Base-by-base conservation (phyloP, 1,139 yeast genomes). In the Scheffersomyces lignicola region DNA sequence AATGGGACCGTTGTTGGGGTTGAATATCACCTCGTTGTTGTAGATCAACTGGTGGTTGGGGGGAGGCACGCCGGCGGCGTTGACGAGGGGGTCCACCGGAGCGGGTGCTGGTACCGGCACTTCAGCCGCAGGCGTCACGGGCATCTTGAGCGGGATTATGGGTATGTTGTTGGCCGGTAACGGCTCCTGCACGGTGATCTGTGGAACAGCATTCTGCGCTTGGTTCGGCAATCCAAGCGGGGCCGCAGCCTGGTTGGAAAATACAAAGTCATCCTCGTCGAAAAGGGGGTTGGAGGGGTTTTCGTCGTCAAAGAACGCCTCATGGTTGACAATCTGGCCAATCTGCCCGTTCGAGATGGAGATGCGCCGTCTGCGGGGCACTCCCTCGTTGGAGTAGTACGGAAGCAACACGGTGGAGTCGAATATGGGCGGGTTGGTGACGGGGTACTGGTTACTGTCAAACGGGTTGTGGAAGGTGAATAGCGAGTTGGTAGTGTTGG, bases 271-370 rank as follows among this genome's bases (percentile, higher is more conserved):
- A 6, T 41, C 48, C 17, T 51, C 58, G 5, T 52, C 56, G 14
- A 45, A 41, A 14, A 44, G 17, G 10, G 18, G 34, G 17, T 9
- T 13, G 8, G 12, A 24, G 21, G 35, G 32, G 4, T 36, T 48
- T 13, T 54, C 62, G 31, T 55, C 54, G 31, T 62, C 62, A 29
- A 63, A 60, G 27, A 60, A 56, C 2, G 73, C 73, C 39, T 70
- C 76, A 43, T 70, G 75, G 48, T 58, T 69, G 24, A 78, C 64
- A 25, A 78, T 74, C 52, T 83, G 90, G 30, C 87, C 84, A 45
- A 83, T 83, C 52, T 83, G 92, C 47, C 92, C 92, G 57, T 83
- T 83, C 10, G 89, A 81, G 33, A 83, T 83, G 29, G 90, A 83
- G 5, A 83, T 76, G 44, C 76, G 59, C 48, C 90, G 65, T 51